Evolutionary conservation across 225 moss, liverwort and hornwort genomes (phyloP).

Genomic region (Marchantia paleacea): DNA sequence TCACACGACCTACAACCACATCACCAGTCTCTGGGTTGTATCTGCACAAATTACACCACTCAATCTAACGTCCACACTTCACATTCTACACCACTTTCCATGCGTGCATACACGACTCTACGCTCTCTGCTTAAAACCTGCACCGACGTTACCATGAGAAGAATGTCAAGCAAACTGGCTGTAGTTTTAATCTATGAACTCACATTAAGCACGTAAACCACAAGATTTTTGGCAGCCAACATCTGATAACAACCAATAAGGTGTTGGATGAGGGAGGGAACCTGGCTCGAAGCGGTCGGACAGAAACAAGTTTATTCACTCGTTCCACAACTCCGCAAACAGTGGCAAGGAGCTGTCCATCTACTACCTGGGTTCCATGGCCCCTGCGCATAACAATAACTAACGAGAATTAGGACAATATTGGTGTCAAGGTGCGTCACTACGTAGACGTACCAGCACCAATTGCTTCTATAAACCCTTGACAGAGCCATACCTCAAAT

Average conservation of each 20-base stretch:
- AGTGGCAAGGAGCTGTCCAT: conserved; percentile 84
- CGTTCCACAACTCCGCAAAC: conserved; percentile 93
- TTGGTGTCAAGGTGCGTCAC: neutral
- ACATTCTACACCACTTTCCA: neutral
- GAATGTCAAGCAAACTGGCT: neutral
- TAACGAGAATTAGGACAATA: neutral
- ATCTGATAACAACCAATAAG: neutral
- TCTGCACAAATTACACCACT: conserved; percentile 36
- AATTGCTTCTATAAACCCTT: neutral
- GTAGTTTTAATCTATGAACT: neutral
- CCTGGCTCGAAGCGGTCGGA: conserved; percentile 94
- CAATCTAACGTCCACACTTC: neutral
- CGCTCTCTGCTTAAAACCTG: neutral
- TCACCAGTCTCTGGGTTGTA: conserved; percentile 97
- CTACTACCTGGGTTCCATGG: conserved; percentile 86
- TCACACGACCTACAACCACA: conserved; percentile 95
- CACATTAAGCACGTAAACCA: neutral
- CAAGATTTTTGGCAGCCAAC: neutral
- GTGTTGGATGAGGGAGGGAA: conserved; percentile 16
- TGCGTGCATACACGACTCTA: neutral
- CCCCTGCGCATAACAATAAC: conserved; percentile 48
- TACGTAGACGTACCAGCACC: neutral
- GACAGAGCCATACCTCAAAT: conserved; percentile 50
- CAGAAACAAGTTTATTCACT: conserved; percentile 94
- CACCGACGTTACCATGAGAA: neutral